A percentile compares a stretch with the other conserved stretches of the same genome.
Conservation (phyloP, 257 asterid genomes). For the Solanum tarijense region DNA sequence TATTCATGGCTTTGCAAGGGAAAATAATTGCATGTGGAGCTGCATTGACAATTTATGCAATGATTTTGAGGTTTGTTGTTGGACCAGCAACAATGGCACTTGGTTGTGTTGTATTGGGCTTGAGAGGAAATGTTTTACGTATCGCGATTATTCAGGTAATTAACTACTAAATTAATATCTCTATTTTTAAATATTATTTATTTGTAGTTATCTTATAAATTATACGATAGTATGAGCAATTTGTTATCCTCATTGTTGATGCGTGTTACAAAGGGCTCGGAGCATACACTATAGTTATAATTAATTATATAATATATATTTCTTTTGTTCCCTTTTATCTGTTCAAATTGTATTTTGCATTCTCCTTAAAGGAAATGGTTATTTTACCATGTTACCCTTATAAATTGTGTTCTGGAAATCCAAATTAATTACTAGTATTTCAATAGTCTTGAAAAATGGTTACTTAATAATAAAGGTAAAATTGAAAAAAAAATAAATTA, state of each 20-base stretch:
- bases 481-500: no score
- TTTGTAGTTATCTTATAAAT: neutral
- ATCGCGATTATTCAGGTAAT: constrained; percentile 42
- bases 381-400: no score
- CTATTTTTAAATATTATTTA: rapidly evolving
- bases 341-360: no score
- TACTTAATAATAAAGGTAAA: no score
- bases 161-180: neutral
- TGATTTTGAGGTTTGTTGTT: constrained; percentile 33
- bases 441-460: no score
- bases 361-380: no score
- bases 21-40: constrained; percentile 44
- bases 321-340: no score
- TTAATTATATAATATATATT: no score
- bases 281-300: no score
- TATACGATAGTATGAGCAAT: neutral
- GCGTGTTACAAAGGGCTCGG: neutral
- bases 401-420: no score
- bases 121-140: constrained; percentile 37
- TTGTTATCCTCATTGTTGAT: neutral
- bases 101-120: constrained; percentile 24
- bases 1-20: constrained; percentile 51
- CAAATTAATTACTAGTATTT: no score
- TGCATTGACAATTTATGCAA: constrained; percentile 19
- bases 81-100: constrained; percentile 41